Conservation (phyloP, 2,329 filamentous ascomycete genomes). For the Exophiala bonariae region DNA sequence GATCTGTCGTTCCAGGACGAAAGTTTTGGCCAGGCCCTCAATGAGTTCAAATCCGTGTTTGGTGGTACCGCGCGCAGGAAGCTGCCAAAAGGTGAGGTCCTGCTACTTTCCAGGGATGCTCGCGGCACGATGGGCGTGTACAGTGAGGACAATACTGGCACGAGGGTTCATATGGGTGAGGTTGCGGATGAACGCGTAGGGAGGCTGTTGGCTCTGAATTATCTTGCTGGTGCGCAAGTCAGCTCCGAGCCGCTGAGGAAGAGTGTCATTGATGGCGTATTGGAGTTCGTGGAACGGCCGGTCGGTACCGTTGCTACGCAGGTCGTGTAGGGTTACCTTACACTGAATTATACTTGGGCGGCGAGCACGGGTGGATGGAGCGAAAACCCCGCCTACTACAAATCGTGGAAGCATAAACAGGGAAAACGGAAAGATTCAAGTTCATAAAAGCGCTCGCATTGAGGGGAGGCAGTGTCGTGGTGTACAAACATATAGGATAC, state of each 20-base stretch:
- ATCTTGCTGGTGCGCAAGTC: constrained; percentile 81
- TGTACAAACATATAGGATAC: too few species aligned
- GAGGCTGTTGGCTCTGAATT: constrained; percentile 83
- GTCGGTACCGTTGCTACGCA: constrained; percentile 83
- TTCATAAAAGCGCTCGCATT: too few species aligned
- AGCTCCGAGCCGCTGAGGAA: constrained; percentile 78
- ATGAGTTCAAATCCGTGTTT: constrained; percentile 79
- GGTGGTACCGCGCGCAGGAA: constrained; percentile 65
- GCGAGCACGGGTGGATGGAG: too few species aligned
- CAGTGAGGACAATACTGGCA: constrained; percentile 55
- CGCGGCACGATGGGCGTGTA: constrained; percentile 67
- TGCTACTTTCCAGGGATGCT: constrained; percentile 69
- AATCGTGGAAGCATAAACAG: not conserved
- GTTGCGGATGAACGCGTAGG: constrained; percentile 79
- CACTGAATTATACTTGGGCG: too few species aligned
- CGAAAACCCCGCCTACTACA: not conserved
- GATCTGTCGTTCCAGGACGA: constrained; percentile 59
- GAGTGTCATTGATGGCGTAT: constrained; percentile 82
- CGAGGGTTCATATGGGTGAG: constrained; percentile 63
- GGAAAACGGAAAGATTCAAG: not conserved
- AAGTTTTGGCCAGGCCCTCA: constrained; percentile 71
- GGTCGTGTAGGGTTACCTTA: constrained; percentile 54
- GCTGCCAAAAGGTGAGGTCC: constrained; percentile 75
- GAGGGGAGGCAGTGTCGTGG: too few species aligned
- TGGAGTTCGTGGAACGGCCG: constrained; percentile 84